These are phyloP conservation scores for Chrysopogon serrulatus DNA, from an alignment of 176 grass and related monocot species.

Conservation along the genomic window DNA sequence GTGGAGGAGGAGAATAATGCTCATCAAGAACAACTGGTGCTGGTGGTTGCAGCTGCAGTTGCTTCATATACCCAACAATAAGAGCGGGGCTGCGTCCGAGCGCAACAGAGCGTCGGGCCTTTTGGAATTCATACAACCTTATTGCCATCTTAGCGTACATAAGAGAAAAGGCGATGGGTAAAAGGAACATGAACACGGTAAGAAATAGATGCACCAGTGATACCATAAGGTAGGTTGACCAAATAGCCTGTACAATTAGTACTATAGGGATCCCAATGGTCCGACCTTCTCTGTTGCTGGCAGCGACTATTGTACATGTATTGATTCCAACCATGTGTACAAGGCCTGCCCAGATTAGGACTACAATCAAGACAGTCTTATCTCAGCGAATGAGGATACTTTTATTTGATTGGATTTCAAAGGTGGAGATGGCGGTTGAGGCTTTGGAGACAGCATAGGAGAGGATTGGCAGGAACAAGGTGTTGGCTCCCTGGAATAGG, in stretches of 20 bases:
- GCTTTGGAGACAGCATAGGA: background rate
- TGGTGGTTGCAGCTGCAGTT: background rate
- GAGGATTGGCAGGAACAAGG: background rate
- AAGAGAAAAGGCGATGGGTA: background rate
- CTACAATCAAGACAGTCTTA: too few relatives aligned
- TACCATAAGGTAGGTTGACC: background rate
- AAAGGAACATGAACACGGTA: background rate
- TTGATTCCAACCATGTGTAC: background rate
- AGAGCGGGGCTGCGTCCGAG: background rate
- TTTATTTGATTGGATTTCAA: too few relatives aligned
- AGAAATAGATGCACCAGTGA: too few relatives aligned
- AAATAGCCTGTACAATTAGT: background rate
- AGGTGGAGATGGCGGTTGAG: background rate
- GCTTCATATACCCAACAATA: background rate
- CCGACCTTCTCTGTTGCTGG: background rate
- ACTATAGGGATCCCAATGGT: background rate
- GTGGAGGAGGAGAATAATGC: background rate
- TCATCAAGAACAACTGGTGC: background rate
- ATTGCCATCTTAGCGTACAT: background rate
- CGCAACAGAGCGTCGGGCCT: background rate
- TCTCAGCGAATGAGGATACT: background rate
- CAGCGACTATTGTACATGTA: background rate
- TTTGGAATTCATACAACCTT: background rate
- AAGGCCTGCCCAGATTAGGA: background rate
- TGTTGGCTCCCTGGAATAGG: background rate